Evolutionary conservation across 805 yeast genomes (phyloP).

Genomic region (Nakazawaea holstii): DNA sequence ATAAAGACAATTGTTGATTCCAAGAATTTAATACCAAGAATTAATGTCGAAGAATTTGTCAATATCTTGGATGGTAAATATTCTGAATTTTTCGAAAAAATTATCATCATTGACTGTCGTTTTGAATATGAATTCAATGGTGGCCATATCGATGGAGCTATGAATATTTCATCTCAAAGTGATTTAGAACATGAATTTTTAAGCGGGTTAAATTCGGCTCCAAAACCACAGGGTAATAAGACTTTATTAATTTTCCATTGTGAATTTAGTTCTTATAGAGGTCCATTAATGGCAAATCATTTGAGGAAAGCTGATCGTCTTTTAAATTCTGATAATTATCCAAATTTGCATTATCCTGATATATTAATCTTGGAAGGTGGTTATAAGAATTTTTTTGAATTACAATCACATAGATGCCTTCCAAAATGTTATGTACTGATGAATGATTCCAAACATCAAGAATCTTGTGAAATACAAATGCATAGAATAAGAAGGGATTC

Average conservation of each 20-base stretch:
- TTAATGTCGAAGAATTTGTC: constrained; percentile 52
- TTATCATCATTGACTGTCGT: constrained; percentile 76
- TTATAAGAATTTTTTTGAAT: constrained; percentile 69
- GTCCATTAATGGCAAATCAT: constrained; percentile 90
- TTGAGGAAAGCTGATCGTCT: constrained; percentile 79
- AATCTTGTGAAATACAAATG: constrained; percentile 38
- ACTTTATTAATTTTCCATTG: constrained; percentile 82
- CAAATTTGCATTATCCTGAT: constrained; percentile 81
- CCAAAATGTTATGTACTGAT: constrained; percentile 84
- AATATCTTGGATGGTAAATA: constrained; percentile 51
- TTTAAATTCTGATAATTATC: constrained; percentile 69
- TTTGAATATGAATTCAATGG: constrained; percentile 90
- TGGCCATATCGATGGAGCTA: constrained; percentile 84
- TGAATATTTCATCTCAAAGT: constrained; percentile 68
- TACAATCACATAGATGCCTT: constrained; percentile 51
- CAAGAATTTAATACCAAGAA: constrained; percentile 67
- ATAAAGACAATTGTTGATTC: constrained; percentile 38
- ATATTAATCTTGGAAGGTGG: constrained; percentile 89
- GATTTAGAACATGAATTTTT: constrained; percentile 59
- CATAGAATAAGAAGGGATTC: constrained; percentile 31
- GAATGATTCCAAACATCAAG: constrained; percentile 57
- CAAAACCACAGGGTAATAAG: constrained; percentile 18
- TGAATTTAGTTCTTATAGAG: constrained; percentile 87
- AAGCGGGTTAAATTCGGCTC: constrained; percentile 13
- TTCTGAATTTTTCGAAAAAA: constrained; percentile 45